Base-by-base conservation (phyloP, 1,284 basidiomycete genomes). In the Trametes pubescens region DNA sequence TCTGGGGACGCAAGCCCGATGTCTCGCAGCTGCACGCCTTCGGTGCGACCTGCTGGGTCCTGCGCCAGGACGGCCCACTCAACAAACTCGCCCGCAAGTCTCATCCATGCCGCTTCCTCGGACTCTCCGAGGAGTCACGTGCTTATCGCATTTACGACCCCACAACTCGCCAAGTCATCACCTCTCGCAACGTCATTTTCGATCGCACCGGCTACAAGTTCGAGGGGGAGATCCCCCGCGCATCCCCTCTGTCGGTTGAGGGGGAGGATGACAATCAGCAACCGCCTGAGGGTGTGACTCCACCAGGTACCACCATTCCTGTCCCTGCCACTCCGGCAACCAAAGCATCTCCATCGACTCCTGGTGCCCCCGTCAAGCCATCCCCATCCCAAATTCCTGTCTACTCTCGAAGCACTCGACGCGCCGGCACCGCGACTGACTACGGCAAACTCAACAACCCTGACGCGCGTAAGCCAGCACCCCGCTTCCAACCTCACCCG, bases 31-130 rank as follows among this genome's bases (percentile, higher is more conserved):
- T 51, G 18, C 48, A 10, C 29, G 18, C 68, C 2, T 76, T 74
- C 68, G 79, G 78, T 1, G 40, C 40, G 2, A 8, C 2, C 40
- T 43, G 40, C 40, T 43, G 40, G 52, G 56, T 43, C 32, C 59
- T 14, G 68, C 46, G 46, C 2, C 40, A 43, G 18, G 40, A 43
- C 22, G 5, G 4, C 2, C 46, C 2, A 13, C 46, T 47, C 22
- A 3, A 22, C 46, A 24, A 29, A 9, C 46, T 43, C 11, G 46
- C 26, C 2, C 46, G 46, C 21, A 47, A 26, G 40, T 43, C 40
- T 2, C 40, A 16, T 16, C 2, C 40, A 43, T 43, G 40, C 40
- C 2, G 8, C 2, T 43, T 43, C 40, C 2, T 43, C 18, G 40
- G 40, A 43, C 8, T 43, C 16, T 43, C 40, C 40, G 40, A 51